A percentile compares a stretch with the other conserved stretches of the same genome.
Evolutionary conservation across 106 monocot species (phyloP).

Genomic region (Apostasia shenzhenica): DNA sequence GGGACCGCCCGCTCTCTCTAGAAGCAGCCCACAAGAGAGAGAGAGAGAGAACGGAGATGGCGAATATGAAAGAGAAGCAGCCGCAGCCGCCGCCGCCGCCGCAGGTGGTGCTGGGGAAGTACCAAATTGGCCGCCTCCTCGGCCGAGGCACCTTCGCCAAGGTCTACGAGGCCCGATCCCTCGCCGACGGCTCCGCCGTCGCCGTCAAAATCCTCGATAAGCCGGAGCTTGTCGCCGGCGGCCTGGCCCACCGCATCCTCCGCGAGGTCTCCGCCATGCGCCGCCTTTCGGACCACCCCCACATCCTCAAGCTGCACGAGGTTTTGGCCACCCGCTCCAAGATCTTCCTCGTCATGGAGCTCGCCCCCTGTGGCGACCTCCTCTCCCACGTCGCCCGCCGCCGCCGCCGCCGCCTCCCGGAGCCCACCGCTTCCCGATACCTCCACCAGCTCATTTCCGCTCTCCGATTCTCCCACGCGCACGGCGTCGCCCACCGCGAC

Average conservation of each 20-base stretch:
- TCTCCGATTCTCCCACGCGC: conserved; percentile 68
- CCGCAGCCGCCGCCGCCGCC: neutral
- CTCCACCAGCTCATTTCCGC: conserved; percentile 78
- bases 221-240: conserved; percentile 5
- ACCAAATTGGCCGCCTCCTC: conserved; percentile 23
- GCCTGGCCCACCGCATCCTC: conserved; percentile 18
- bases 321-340: conserved; percentile 43
- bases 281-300: conserved; percentile 40
- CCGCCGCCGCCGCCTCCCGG: conserved; percentile 21
- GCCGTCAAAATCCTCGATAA: conserved; percentile 29
- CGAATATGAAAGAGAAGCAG: neutral
- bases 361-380: conserved; percentile 38
- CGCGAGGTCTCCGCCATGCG: conserved; percentile 43
- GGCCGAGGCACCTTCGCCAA: conserved; percentile 32
- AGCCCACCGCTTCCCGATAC: conserved; percentile 29
- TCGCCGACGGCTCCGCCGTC: conserved; percentile 13
- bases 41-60: neutral
- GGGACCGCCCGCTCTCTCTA: too few relatives aligned
- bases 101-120: conserved; percentile 17
- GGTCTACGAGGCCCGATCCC: conserved; percentile 10
- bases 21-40: too few relatives aligned
- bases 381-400: conserved; percentile 14
- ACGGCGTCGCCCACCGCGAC: conserved; percentile 77
- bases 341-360: conserved; percentile 51
- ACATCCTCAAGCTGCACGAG: conserved; percentile 42